phyloP scores from a whole-genome alignment of 768 basidiomycete genomes.

The Boletus coccyginus region DNA sequence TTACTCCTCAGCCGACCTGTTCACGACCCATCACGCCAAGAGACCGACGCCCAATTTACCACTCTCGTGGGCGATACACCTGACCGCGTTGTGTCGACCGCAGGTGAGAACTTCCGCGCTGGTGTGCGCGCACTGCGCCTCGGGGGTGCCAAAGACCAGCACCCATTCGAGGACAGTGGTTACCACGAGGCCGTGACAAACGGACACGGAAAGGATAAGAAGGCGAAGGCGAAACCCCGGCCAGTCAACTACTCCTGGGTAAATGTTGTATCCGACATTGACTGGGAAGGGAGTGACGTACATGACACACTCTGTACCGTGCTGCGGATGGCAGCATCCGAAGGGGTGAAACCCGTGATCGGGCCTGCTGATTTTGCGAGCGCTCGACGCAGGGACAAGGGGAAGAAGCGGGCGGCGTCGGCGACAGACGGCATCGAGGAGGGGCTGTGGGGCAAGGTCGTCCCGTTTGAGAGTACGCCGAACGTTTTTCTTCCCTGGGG shows the following conservation, averaged over 20 bases:
- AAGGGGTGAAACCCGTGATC: constrained; percentile 29
- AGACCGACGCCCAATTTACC: no score
- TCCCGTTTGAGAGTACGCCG: constrained; percentile 37
- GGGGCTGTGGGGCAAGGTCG: constrained; percentile 22
- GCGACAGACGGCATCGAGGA: constrained; percentile 18
- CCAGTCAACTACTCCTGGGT: not conserved
- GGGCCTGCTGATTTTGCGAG: constrained; percentile 22
- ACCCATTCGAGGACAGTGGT: constrained; percentile 19
- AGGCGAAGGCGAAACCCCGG: no score
- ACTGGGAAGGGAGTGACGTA: no score
- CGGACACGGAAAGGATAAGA: no score
- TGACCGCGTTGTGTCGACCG: no score
- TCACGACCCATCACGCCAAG: no score
- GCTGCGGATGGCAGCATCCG: constrained; percentile 13
- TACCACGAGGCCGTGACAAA: not conserved
- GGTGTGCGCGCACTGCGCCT: constrained; percentile 60
- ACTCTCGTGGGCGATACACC: no score
- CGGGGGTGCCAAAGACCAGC: constrained; percentile 26
- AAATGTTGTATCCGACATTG: no score
- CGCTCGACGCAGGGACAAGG: constrained; percentile 21
- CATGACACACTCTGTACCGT: not conserved
- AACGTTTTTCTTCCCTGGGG: constrained; percentile 27
- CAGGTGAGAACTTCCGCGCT: constrained; percentile 52
- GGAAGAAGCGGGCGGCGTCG: constrained; percentile 23
- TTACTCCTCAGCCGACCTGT: no score